Conservation (phyloP, 2,329 filamentous ascomycete genomes). For the Paecilomyces sp. region DNA sequence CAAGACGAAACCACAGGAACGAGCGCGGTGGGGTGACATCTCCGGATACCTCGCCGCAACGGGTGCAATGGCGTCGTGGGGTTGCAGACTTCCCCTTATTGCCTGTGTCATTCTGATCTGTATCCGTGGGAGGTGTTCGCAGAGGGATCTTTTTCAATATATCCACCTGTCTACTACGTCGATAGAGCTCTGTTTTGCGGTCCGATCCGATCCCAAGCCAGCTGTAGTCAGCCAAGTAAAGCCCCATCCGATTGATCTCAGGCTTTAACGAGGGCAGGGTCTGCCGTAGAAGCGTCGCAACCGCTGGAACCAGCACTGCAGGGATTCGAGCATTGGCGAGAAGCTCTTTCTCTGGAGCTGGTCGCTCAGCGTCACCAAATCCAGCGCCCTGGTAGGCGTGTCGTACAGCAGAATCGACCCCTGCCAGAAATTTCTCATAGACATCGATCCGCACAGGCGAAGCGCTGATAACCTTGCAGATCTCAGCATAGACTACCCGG, state of each 20-base stretch:
- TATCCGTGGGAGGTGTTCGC: constrained; percentile 3
- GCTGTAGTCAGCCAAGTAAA: constrained; percentile 67
- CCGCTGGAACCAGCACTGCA: constrained; percentile 41
- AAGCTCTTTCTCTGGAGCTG: constrained; percentile 46
- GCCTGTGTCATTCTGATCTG: constrained; percentile 2
- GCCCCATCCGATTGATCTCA: constrained; percentile 56
- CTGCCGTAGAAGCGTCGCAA: constrained; percentile 42
- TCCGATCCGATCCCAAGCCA: constrained; percentile 62
- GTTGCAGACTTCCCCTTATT: constrained; percentile 4
- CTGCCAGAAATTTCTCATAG: constrained; percentile 57
- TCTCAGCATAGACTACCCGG: constrained; percentile 41
- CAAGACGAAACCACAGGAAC: constrained; percentile 27
- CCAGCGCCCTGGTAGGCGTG: constrained; percentile 46
- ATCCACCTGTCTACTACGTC: constrained; percentile 53
- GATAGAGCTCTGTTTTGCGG: constrained; percentile 51
- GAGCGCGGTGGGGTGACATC: constrained; percentile 42
- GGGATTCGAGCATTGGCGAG: constrained; percentile 47
- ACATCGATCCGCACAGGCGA: constrained; percentile 54
- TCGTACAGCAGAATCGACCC: constrained; percentile 60
- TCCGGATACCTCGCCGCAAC: constrained; percentile 61
- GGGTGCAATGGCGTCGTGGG: constrained; percentile 46
- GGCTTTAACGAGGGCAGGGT: constrained; percentile 51
- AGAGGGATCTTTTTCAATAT: constrained; percentile 46
- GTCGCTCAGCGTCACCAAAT: constrained; percentile 39
- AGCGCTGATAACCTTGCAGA: constrained; percentile 47